phyloP scores from a whole-genome alignment of 148 eudicot species.

The Vaccinium myrtillus region DNA sequence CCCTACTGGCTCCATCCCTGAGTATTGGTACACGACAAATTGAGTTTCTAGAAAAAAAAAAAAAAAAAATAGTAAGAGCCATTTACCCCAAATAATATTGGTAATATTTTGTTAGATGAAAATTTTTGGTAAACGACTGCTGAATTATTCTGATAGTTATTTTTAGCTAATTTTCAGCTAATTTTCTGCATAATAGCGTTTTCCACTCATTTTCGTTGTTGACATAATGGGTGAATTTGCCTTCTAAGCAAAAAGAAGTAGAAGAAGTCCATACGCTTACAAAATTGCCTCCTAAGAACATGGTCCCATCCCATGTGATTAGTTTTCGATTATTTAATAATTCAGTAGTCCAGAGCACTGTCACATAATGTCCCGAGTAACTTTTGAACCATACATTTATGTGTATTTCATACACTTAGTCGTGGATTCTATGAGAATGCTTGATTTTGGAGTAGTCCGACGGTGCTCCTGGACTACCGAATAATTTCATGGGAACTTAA shows the following conservation, averaged over 20 bases:
- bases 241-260: neutral
- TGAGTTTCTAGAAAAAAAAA: too few species aligned
- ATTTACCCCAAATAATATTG: neutral
- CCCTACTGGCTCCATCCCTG: too few species aligned
- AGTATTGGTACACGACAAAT: too few species aligned
- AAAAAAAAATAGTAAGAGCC: neutral
- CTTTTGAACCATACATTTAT: too few species aligned
- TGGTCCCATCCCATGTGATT: constrained; percentile 1
- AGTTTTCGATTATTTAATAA: neutral
- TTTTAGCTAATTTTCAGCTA: neutral
- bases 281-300: neutral
- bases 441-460: too few species aligned
- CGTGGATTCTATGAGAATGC: too few species aligned
- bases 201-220: neutral
- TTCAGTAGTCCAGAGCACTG: too few species aligned
- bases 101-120: too few species aligned
- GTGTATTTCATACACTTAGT: too few species aligned
- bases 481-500: neutral
- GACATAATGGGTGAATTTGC: neutral
- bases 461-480: too few species aligned
- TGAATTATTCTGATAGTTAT: neutral
- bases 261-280: neutral
- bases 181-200: neutral
- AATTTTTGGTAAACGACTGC: neutral
- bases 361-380: rapidly evolving